Conservation (phyloP, 257 asterid genomes). For the Marsdenia floribunda region DNA sequence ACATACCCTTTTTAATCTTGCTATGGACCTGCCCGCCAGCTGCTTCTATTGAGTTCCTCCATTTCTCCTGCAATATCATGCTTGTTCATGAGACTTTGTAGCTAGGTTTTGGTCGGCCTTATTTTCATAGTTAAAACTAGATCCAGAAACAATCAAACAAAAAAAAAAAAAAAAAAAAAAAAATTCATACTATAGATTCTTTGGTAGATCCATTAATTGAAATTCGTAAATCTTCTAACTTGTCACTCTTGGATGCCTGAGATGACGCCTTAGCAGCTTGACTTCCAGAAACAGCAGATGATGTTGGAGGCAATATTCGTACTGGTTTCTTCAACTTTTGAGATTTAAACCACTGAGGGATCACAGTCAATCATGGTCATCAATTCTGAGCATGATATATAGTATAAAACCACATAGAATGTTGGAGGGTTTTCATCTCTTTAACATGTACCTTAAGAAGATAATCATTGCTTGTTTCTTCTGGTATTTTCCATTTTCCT, state of each 20-base stretch:
- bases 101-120: neutral
- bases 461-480: slow-evolving; percentile 59
- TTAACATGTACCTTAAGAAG: slow-evolving; percentile 59
- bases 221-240: slow-evolving; percentile 57
- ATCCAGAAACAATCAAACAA: neutral
- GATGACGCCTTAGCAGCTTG: slow-evolving; percentile 30
- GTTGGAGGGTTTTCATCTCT: slow-evolving; percentile 14
- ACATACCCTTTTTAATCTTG: slow-evolving; percentile 63
- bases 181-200: slow-evolving; percentile 51
- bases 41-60: slow-evolving; percentile 67
- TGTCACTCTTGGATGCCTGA: slow-evolving; percentile 45
- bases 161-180: slow-evolving; percentile 15
- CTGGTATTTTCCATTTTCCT: slow-evolving; percentile 89
- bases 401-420: neutral
- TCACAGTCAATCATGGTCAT: slow-evolving; percentile 20
- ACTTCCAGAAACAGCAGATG: slow-evolving; percentile 37
- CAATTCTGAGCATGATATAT: slow-evolving; percentile 1
- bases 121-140: slow-evolving; percentile 4
- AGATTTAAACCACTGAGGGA: slow-evolving; percentile 79
- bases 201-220: slow-evolving; percentile 47
- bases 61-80: slow-evolving; percentile 45
- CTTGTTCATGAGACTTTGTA: slow-evolving; percentile 6
- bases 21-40: slow-evolving; percentile 72
- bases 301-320: slow-evolving; percentile 58
- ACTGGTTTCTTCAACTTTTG: slow-evolving; percentile 74